phyloP scores from a whole-genome alignment of 805 yeast species.

The Candida coleopterorum region DNA sequence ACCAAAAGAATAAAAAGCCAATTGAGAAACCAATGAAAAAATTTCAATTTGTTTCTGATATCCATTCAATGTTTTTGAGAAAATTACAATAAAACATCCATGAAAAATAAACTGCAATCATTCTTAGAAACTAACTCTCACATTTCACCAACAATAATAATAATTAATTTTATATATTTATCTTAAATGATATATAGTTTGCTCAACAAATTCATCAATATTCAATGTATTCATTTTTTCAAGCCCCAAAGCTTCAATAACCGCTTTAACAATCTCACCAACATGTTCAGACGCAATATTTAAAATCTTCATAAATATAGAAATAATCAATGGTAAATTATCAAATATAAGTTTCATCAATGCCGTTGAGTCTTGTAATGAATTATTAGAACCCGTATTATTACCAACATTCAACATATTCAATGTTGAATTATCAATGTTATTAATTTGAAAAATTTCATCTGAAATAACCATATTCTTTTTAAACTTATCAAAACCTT shows the following conservation, averaged over 20 bases:
- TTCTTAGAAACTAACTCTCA: no score
- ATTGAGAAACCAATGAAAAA: no score
- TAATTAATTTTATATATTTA: neutral
- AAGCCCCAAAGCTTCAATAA: constrained; percentile 1
- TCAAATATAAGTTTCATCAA: neutral
- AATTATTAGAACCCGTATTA: neutral
- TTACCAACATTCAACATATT: neutral
- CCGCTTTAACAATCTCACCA: constrained; percentile 6
- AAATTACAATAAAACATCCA: no score
- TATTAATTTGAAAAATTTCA: neutral
- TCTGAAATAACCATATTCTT: neutral
- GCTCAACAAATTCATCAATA: neutral
- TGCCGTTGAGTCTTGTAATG: no score
- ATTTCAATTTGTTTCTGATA: no score
- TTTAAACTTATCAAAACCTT: neutral
- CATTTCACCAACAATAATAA: no score
- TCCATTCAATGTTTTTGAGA: no score
- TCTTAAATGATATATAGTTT: neutral
- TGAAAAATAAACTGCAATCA: no score
- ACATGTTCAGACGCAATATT: constrained; percentile 4
- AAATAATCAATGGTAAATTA: constrained; percentile 4
- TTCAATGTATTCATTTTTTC: neutral
- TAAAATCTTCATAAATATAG: constrained; percentile 2
- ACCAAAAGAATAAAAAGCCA: no score
- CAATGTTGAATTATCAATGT: neutral